Evolutionary conservation across 345 rosid species (phyloP).

Genomic region (Lenwebbia sp.): DNA sequence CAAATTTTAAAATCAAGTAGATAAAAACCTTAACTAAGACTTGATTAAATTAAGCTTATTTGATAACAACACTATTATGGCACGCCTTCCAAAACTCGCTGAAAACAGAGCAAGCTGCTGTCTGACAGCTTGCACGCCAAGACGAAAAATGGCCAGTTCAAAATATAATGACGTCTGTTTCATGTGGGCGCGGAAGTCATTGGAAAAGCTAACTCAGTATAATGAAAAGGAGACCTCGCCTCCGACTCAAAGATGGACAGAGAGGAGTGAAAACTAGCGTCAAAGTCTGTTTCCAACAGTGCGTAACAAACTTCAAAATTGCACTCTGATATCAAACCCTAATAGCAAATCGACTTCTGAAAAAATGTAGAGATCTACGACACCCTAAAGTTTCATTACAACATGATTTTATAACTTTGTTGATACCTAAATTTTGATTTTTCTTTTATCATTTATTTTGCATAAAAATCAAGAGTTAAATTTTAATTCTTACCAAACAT

Average conservation of each 20-base stretch:
- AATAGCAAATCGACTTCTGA: background rate
- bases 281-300: background rate
- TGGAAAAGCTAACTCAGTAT: fast-evolving
- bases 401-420: background rate
- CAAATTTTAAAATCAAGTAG: background rate
- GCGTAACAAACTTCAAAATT: background rate
- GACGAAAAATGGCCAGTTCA: background rate
- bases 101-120: background rate
- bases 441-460: no score
- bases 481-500: no score
- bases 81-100: background rate
- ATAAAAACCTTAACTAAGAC: background rate
- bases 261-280: background rate
- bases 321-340: background rate
- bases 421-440: no score
- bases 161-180: background rate
- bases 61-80: background rate
- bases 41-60: background rate
- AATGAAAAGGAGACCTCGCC: background rate
- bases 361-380: background rate
- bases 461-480: no score
- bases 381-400: background rate
- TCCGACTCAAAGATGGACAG: background rate
- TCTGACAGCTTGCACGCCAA: background rate
- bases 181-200: background rate